Base-by-base conservation (phyloP, 495 filamentous ascomycete species). In the Neurospora intermedia region DNA sequence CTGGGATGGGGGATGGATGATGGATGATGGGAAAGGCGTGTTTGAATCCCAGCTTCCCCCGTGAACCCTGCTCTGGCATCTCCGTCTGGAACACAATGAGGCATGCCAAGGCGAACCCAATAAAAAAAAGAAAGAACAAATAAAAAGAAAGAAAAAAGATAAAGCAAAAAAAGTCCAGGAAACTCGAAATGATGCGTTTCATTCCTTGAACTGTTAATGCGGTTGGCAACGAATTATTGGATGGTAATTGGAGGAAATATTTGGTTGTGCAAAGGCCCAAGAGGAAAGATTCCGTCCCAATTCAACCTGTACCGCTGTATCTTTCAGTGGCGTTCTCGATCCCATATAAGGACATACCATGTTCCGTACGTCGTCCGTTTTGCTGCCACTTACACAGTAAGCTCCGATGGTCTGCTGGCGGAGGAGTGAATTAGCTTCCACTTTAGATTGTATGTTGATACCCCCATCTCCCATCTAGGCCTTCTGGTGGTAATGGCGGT, bases 1-100 rank as follows among this genome's bases (percentile, higher is more conserved):
- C 70, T 62, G 70, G 72, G 71, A 23, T 20, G 45, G 66, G 38
- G 54, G 48, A 41, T 70, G 66, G 43, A 62, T 72, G 48, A 41
- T 70, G 66, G 43, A 62, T 72, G 23, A 66, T 73, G 62, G 72
- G 72, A 70, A 70, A 70, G 72, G 72, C 72, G 72, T 46, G 59
- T 45, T 70, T 31, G 66, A 23, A 39, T 43, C 62, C 41, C 54
- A 66, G 54, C 31, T 35, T 18, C 54, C 54, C 54, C 54, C 27
- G 54, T 35, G 54, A 62, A 23, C 54, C 54, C 54, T 66, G 54
- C 54, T 66, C 23, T 66, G 27, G 54, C 54, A 35, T 35, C 54
- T 62, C 54, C 27, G 54, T 66, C 27, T 66, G 27, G 15, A 35
- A 35, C 54, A 66, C 31, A 38, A 35, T 6, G 54, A 31, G 27